Base-by-base conservation (phyloP, 352 stramenopile genomes). In the Lagenidium giganteum region DNA sequence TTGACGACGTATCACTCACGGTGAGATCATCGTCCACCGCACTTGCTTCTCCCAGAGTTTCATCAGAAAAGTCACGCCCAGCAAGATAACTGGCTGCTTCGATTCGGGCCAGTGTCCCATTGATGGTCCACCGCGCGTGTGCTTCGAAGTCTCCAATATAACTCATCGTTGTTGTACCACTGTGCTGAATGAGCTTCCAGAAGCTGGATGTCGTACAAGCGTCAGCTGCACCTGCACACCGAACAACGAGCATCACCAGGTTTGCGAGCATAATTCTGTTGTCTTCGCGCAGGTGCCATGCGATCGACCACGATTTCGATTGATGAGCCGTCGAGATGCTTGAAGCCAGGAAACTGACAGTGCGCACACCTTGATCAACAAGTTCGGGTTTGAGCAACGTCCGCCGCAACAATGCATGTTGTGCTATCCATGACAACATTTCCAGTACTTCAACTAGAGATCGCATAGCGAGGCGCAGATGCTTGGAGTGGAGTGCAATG, bases 401-500 rank as follows among this genome's bases (percentile, higher is more conserved):
- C 2, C 57, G 53, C 57, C 70, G 67, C 22, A 73, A 51, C n/a
- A 51, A 49, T n/a, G 63, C 38, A 31, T 64, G 66, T 11, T 72
- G 64, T 5, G 61, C 61, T 8, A 85, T 64, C 75, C 78, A 91
- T 11, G 74, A 77, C 3, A 76, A 58, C 35, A 83, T 38, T 44
- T 87, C 74, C 23, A 91, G 36, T 5, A 70, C 65, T 52, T 87
- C 78, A 16, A 87, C 34, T 3, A 90, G 51, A 27, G 80, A 54
- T 20, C 74, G 72, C 35, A 87, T 70, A 11, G 72, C 72, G 39
- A 87, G 32, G 0, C 78, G 64, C 20, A 87, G 47, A 28, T 90
- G 75, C 38, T 90, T 90, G 4, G 69, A 68, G 37, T 87, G 78
- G 18, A 90, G 68, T 2, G 70, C 78, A 20, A 86, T 71, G 47